Conservation (phyloP, 768 basidiomycete species). For the Solioccasus polychromus region DNA sequence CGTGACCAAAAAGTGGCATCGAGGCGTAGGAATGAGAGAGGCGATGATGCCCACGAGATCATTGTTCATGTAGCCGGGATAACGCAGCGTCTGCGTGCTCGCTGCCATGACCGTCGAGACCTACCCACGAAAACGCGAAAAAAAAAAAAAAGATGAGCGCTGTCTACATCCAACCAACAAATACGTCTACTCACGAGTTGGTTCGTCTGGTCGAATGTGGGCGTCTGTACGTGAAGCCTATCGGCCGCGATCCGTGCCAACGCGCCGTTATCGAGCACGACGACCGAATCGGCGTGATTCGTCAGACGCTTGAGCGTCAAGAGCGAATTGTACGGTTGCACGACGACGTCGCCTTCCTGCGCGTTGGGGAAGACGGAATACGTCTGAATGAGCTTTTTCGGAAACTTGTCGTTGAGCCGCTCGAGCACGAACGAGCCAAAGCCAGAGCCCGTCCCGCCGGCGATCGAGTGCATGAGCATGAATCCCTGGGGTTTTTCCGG, state of each 20-base stretch:
- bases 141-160: neutral
- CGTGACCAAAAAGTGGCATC: conserved; percentile 98
- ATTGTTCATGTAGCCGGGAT: conserved; percentile 99
- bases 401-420: conserved; percentile 94
- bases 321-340: conserved; percentile 96
- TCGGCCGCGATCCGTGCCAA: conserved; percentile 91
- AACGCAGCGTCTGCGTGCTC: conserved; percentile 93
- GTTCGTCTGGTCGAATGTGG: conserved; percentile 89
- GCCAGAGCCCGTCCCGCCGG: conserved; percentile 97
- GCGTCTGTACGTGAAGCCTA: conserved; percentile 82
- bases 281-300: conserved; percentile 95
- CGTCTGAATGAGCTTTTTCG: conserved; percentile 98
- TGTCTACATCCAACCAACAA: neutral
- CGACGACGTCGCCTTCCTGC: conserved; percentile 93
- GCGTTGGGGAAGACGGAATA: conserved; percentile 98
- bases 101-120: conserved; percentile 98
- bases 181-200: conserved; percentile 67
- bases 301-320: conserved; percentile 90
- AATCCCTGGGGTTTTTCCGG: conserved; percentile 77
- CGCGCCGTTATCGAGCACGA: conserved; percentile 96
- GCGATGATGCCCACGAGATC: conserved; percentile 97
- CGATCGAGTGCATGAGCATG: conserved; percentile 98
- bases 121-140: conserved; percentile 44
- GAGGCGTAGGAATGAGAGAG: conserved; percentile 92
- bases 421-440: conserved; percentile 98